phyloP scores from a whole-genome alignment of 2,329 filamentous ascomycete genomes.

The Polychaeton citri region DNA sequence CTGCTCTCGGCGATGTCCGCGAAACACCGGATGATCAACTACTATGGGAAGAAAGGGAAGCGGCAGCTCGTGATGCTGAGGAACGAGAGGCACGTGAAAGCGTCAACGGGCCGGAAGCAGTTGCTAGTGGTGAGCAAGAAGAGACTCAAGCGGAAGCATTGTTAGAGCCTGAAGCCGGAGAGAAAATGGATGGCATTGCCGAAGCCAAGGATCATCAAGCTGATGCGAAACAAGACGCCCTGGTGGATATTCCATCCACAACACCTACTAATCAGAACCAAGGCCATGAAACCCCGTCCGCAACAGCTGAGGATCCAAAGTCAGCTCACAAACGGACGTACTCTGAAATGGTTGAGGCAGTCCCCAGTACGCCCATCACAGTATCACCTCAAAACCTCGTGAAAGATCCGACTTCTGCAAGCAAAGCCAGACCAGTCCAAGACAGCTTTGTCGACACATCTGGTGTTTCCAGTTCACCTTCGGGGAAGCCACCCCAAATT shows the following conservation, averaged over 20 bases:
- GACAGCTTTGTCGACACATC: neutral
- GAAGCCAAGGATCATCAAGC: neutral
- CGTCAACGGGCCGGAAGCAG: slow-evolving; percentile 14
- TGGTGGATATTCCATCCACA: neutral
- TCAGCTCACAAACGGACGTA: neutral
- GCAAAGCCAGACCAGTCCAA: neutral
- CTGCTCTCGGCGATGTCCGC: slow-evolving; percentile 30
- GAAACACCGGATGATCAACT: slow-evolving; percentile 47
- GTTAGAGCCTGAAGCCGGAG: too few species aligned
- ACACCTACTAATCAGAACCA: neutral
- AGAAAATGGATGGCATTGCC: too few species aligned
- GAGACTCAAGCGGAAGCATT: slow-evolving; percentile 14
- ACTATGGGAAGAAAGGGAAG: slow-evolving; percentile 33
- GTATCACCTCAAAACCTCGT: neutral
- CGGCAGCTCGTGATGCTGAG: slow-evolving; percentile 18
- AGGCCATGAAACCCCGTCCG: neutral
- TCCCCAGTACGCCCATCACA: neutral
- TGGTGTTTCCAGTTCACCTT: neutral
- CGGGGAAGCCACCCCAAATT: neutral
- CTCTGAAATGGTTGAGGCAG: neutral
- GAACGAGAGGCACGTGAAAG: slow-evolving; percentile 30
- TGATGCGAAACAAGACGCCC: neutral
- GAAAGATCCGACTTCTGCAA: neutral
- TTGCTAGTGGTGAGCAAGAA: slow-evolving; percentile 6
- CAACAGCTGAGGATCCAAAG: neutral